These are phyloP conservation scores for Medicago truncatula DNA, from an alignment of 306 rosid species.

Conservation along the genomic window DNA sequence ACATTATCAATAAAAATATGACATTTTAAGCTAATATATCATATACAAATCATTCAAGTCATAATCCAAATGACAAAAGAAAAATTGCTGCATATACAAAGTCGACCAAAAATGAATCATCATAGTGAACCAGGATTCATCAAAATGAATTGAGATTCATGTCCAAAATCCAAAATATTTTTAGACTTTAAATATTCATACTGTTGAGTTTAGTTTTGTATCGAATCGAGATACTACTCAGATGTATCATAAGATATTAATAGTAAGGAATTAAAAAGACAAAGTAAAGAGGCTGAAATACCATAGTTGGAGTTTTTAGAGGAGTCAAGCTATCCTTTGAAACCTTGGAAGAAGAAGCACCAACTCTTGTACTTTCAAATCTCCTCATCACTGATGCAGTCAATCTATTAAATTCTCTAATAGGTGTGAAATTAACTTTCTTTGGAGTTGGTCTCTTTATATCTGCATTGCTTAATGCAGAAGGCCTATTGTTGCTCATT, in stretches of 20 bases:
- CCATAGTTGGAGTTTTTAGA: slow-evolving; percentile 76
- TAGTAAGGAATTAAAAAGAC: not conserved
- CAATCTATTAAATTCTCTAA: slow-evolving; percentile 76
- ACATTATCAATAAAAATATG: not conserved
- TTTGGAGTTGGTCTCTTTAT: slow-evolving; percentile 70
- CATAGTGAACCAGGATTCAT: not conserved
- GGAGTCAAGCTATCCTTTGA: slow-evolving; percentile 74
- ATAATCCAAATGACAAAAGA: not conserved
- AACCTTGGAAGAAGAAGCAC: slow-evolving; percentile 62
- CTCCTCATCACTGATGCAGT: slow-evolving; percentile 82
- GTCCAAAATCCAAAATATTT: not conserved
- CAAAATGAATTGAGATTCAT: not conserved
- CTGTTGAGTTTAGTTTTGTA: not conserved
- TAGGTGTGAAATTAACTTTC: slow-evolving; percentile 79
- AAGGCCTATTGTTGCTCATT: slow-evolving; percentile 51
- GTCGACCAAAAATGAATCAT: not conserved
- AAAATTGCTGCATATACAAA: not conserved
- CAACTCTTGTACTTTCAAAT: slow-evolving; percentile 76
- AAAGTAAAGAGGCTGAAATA: slow-evolving; percentile 36
- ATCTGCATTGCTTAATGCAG: slow-evolving; percentile 49
- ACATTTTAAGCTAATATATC: not conserved
- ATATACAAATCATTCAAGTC: not conserved
- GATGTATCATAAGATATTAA: not conserved
- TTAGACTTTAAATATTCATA: not conserved
- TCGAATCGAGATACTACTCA: not conserved